Conservation (phyloP, 805 yeast species). For the Spencermartinsiella europaea region DNA sequence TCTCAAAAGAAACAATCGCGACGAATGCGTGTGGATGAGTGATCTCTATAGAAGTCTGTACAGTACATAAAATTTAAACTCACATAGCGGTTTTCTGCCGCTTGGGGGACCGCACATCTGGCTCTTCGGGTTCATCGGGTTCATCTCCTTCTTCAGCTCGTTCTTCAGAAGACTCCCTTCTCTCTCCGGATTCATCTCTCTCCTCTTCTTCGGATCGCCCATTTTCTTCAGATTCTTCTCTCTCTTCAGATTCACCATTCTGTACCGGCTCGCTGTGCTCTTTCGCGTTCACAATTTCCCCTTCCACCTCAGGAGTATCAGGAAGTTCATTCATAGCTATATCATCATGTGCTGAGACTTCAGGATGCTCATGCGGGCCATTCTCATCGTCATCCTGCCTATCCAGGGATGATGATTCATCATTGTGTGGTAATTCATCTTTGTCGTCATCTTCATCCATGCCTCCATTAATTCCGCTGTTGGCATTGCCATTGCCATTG, state of each 20-base stretch:
- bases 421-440: background rate
- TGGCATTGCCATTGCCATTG: background rate
- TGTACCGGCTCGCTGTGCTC: no score
- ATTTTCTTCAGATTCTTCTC: no score
- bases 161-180: background rate
- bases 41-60: background rate
- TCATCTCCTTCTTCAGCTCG: no score
- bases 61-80: background rate
- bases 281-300: no score
- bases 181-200: background rate
- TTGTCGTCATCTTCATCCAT: background rate
- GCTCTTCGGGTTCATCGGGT: no score
- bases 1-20: slow-evolving; percentile 38
- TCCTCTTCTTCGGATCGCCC: no score
- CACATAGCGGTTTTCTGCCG: background rate
- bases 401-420: no score
- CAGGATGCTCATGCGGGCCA: background rate
- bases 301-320: background rate
- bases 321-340: no score
- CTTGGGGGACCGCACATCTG: background rate
- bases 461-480: background rate
- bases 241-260: no score
- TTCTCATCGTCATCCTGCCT: background rate
- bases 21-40: slow-evolving; percentile 6
- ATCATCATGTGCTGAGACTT: no score